Conservation (phyloP, 2,329 filamentous ascomycete genomes). For the Cladophialophora immunda region DNA sequence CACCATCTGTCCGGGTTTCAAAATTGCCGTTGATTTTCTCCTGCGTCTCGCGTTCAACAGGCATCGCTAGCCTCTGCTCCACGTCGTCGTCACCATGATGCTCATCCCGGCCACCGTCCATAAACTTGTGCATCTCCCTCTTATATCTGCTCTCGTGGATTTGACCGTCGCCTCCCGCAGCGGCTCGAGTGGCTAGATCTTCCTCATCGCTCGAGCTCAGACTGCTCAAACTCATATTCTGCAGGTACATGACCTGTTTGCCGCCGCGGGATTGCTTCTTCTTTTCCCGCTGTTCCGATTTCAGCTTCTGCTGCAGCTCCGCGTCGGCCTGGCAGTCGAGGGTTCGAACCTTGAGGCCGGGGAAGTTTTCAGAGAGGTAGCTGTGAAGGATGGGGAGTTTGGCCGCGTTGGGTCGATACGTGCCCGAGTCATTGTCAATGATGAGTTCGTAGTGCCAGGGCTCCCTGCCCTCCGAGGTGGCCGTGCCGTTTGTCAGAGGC, state of each 20-base stretch:
- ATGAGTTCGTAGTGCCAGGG: constrained; percentile 78
- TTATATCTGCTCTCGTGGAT: constrained; percentile 32
- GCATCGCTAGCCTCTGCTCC: background rate
- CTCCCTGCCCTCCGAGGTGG: constrained; percentile 49
- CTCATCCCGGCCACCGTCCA: constrained; percentile 33
- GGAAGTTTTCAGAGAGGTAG: constrained; percentile 77
- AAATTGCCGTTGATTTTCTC: background rate
- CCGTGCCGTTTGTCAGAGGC: constrained; percentile 3
- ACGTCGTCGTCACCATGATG: constrained; percentile 24
- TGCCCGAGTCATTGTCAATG: constrained; percentile 95
- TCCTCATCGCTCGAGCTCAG: constrained; percentile 67
- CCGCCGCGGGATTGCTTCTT: constrained; percentile 70
- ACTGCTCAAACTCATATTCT: constrained; percentile 56
- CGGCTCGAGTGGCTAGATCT: constrained; percentile 58
- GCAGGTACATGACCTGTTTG: constrained; percentile 62
- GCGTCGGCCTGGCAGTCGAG: constrained; percentile 79
- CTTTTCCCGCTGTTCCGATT: constrained; percentile 74
- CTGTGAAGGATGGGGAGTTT: constrained; percentile 74
- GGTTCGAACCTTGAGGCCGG: constrained; percentile 75
- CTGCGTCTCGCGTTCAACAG: background rate
- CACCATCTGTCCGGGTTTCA: background rate
- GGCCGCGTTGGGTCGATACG: constrained; percentile 84
- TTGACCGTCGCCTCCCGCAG: constrained; percentile 21
- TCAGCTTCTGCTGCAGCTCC: constrained; percentile 75
- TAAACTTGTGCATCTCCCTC: constrained; percentile 36